These are phyloP conservation scores for Isatis tinctoria DNA, from an alignment of 345 rosid species.

Conservation along the genomic window DNA sequence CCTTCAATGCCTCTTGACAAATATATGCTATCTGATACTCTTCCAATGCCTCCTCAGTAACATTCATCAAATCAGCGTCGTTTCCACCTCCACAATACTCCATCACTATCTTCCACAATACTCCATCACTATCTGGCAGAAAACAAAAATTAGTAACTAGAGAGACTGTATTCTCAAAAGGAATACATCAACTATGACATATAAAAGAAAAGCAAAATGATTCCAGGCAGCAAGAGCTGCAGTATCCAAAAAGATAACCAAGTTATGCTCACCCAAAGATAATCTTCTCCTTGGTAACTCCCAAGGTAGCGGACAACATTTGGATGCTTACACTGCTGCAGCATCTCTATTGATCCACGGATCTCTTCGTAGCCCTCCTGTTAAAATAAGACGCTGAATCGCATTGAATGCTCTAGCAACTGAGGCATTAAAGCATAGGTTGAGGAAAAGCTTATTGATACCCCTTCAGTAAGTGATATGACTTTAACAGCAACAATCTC, in stretches of 20 bases:
- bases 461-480: constrained; percentile 91
- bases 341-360: constrained; percentile 97
- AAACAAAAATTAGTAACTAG: constrained; percentile 29
- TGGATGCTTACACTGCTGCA: constrained; percentile 96
- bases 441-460: constrained; percentile 30
- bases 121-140: constrained; percentile 98
- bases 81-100: constrained; percentile 99
- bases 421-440: neutral
- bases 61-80: constrained; percentile 93
- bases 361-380: constrained; percentile 99
- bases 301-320: constrained; percentile 96
- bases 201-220: neutral
- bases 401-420: neutral
- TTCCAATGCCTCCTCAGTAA: constrained; percentile 80
- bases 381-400: constrained; percentile 17
- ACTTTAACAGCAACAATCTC: constrained; percentile 98
- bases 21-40: constrained; percentile 96
- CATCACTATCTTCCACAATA: no score
- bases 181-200: neutral
- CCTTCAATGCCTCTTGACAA: constrained; percentile 94
- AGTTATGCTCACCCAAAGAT: constrained; percentile 76
- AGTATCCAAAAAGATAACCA: neutral
- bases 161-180: neutral
- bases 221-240: constrained; percentile 3
- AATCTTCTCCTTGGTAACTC: constrained; percentile 98